These are phyloP conservation scores for Vitis hybrid DNA, from an alignment of 177 flowering plant genomes.

Conservation along the genomic window DNA sequence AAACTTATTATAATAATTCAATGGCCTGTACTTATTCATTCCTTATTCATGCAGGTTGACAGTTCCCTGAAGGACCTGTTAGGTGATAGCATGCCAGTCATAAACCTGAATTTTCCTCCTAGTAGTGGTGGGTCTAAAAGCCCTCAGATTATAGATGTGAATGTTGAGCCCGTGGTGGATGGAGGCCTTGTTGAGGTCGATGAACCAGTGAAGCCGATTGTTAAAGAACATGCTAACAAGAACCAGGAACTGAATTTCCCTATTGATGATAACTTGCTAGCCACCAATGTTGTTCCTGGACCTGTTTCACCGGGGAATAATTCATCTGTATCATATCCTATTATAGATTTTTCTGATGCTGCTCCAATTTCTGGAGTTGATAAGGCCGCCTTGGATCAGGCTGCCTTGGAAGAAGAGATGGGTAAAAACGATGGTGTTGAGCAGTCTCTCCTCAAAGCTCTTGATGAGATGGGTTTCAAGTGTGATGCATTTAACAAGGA, in stretches of 20 bases:
- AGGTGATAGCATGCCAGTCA: constrained; percentile 17
- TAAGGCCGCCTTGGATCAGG: constrained; percentile 1
- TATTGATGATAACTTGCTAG: constrained; percentile 32
- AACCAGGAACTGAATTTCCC: constrained; percentile 37
- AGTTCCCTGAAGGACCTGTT: constrained; percentile 24
- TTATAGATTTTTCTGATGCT: constrained; percentile 31
- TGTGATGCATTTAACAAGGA: constrained; percentile 77
- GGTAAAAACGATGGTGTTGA: constrained; percentile 29
- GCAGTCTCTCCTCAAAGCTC: constrained; percentile 63
- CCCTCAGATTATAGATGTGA: constrained; percentile 34
- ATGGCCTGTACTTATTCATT: background rate
- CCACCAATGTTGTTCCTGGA: constrained; percentile 23
- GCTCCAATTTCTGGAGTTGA: constrained; percentile 4
- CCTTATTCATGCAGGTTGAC: constrained; percentile 43
- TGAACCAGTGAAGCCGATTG: constrained; percentile 29
- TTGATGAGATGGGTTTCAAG: constrained; percentile 83
- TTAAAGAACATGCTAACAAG: constrained; percentile 13
- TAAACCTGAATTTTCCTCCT: constrained; percentile 75
- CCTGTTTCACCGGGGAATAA: constrained; percentile 12
- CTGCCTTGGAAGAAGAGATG: constrained; percentile 7
- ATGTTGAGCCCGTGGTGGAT: constrained; percentile 30
- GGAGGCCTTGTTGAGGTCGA: constrained; percentile 8
- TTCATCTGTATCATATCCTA: constrained; percentile 34
- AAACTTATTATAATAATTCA: background rate
- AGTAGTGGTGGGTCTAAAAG: constrained; percentile 18